phyloP scores from a whole-genome alignment of 257 asterid genomes.

The Gardenia jasminoides region DNA sequence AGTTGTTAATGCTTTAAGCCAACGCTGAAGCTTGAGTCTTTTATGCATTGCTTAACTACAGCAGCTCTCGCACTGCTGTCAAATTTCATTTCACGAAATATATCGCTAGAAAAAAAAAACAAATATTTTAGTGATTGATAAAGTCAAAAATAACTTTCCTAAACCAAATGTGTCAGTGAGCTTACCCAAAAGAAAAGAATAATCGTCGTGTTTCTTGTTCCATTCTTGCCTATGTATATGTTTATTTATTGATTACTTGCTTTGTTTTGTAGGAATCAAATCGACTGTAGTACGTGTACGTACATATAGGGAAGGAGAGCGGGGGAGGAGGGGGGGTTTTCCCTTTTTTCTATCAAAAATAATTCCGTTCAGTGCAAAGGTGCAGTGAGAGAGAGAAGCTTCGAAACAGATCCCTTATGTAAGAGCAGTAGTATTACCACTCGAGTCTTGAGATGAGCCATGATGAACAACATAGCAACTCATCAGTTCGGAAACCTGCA shows the following conservation, averaged over 20 bases:
- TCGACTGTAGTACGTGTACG: slow-evolving; percentile 33
- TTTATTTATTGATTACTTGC: background rate
- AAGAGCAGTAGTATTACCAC: background rate
- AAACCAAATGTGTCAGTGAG: background rate
- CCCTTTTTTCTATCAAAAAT: background rate
- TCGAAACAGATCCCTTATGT: background rate
- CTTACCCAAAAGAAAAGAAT: background rate
- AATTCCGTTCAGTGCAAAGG: slow-evolving; percentile 14
- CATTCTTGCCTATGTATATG: background rate
- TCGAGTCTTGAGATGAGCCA: slow-evolving; percentile 33
- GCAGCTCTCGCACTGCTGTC: background rate
- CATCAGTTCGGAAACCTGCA: slow-evolving; percentile 15
- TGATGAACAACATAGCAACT: slow-evolving; percentile 21
- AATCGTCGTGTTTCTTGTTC: too few species aligned
- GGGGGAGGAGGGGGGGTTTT: background rate
- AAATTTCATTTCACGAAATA: too few species aligned
- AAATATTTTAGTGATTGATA: background rate
- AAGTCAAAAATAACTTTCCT: background rate
- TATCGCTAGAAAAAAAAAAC: background rate
- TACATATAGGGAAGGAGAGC: background rate
- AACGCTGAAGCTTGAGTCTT: background rate
- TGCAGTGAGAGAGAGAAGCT: slow-evolving; percentile 3
- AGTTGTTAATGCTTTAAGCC: background rate
- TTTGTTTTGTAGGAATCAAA: slow-evolving; percentile 16
- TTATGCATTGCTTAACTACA: background rate